Percentiles rank a stretch among this genome's conserved stretches.
Evolutionary conservation across 176 grass and related monocot species (phyloP).

Genomic region (Echinochloa phyllopogon): DNA sequence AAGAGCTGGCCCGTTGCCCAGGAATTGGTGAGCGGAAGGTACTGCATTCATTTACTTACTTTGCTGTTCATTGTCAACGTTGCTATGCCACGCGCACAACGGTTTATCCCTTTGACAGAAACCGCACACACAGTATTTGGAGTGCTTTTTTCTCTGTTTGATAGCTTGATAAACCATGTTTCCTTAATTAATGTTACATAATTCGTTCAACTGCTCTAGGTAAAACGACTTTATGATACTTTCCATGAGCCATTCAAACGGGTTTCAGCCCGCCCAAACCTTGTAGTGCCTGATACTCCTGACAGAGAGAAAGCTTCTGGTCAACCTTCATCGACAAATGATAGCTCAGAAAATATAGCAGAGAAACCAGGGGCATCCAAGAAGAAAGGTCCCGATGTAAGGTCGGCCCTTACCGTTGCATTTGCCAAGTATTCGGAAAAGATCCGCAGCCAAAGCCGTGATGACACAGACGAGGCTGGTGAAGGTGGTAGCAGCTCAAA

Average conservation of each 20-base stretch:
- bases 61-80: not conserved
- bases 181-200: not conserved
- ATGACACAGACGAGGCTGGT: conserved; percentile 33
- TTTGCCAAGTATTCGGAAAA: conserved; percentile 86
- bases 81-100: not conserved
- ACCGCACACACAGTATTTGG: conserved; percentile 3
- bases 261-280: conserved; percentile 43
- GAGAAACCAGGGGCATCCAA: conserved; percentile 35
- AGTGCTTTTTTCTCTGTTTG: not conserved
- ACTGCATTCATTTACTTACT: not conserved
- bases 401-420: conserved; percentile 66
- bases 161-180: not conserved
- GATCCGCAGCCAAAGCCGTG: conserved; percentile 48
- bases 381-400: conserved; percentile 62
- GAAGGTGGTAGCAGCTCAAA: conserved; percentile 22
- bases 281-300: conserved; percentile 66
- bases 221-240: conserved; percentile 85
- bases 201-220: conserved; percentile 50
- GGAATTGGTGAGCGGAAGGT: conserved; percentile 98
- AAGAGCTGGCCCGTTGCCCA: conserved; percentile 84
- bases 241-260: conserved; percentile 94
- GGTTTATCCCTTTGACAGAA: conserved; percentile 6
- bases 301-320: conserved; percentile 57
- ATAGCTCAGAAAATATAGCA: conserved; percentile 5
- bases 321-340: conserved; percentile 34